Evolutionary conservation across 148 eudicot species (phyloP).

Genomic region (Amaranthus hypochondriacus): DNA sequence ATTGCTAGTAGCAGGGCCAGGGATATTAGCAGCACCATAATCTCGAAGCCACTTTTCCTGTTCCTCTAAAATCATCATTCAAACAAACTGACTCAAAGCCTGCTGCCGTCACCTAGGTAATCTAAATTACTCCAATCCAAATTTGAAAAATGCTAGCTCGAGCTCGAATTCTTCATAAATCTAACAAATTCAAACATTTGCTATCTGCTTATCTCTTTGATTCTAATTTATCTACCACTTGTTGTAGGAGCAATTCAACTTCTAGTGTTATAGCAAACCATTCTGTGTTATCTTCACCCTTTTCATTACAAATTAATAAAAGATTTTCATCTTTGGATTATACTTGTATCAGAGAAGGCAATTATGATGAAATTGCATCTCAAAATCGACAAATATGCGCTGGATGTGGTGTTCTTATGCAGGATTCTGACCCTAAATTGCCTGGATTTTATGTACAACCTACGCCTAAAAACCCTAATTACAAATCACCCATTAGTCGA

Average conservation of each 20-base stretch:
- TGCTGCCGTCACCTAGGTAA: too few species aligned
- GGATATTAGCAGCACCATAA: too few species aligned
- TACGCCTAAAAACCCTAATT: constrained; percentile 37
- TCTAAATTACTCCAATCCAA: too few species aligned
- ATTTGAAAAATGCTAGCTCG: constrained; percentile 31
- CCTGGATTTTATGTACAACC: constrained; percentile 73
- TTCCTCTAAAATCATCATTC: too few species aligned
- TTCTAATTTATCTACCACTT: constrained; percentile 19
- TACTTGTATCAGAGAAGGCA: constrained; percentile 58
- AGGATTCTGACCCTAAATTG: constrained; percentile 46
- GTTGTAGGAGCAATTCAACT: not conserved
- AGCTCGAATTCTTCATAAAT: constrained; percentile 24
- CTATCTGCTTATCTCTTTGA: constrained; percentile 23
- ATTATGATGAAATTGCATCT: constrained; percentile 57
- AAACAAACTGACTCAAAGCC: too few species aligned
- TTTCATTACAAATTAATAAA: constrained; percentile 13
- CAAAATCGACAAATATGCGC: constrained; percentile 49
- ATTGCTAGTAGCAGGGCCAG: too few species aligned
- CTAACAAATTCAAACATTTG: constrained; percentile 34
- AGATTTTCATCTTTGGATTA: constrained; percentile 36
- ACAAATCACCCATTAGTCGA: constrained; percentile 39
- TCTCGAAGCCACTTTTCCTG: too few species aligned
- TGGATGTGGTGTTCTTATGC: constrained; percentile 96
- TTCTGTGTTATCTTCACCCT: constrained; percentile 18
- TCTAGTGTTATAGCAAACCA: not conserved